Evolutionary conservation across 257 asterid genomes (phyloP).

Genomic region (Scutellaria baicalensis): DNA sequence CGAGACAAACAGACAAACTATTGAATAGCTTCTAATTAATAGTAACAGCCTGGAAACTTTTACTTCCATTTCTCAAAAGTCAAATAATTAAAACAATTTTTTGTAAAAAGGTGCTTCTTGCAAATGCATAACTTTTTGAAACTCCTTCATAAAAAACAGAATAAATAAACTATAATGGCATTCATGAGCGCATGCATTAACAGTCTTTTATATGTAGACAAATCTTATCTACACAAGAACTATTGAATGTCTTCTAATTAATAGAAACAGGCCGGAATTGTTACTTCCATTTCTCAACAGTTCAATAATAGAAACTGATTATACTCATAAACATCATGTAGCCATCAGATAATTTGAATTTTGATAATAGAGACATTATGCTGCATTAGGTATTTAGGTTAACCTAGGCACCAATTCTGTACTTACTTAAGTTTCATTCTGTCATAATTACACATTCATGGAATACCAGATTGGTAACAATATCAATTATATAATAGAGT

Average conservation of each 20-base stretch:
- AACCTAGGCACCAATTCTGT: background rate
- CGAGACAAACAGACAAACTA: background rate
- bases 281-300: background rate
- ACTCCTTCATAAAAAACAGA: background rate
- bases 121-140: background rate
- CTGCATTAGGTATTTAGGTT: background rate
- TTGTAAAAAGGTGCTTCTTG: background rate
- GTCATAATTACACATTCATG: background rate
- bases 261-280: background rate
- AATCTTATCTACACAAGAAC: background rate
- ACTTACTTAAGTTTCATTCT: constrained; percentile 2
- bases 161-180: background rate
- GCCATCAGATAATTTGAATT: background rate
- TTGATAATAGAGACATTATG: background rate
- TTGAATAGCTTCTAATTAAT: background rate
- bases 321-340: background rate
- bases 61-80: background rate
- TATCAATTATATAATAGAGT: background rate
- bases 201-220: background rate
- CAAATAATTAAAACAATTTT: background rate
- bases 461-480: background rate
- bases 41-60: background rate
- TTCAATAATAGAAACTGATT: background rate
- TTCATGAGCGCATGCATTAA: background rate
- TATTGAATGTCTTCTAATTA: background rate